phyloP scores from a whole-genome alignment of 495 filamentous ascomycete species.

The Penicillium daleae region DNA sequence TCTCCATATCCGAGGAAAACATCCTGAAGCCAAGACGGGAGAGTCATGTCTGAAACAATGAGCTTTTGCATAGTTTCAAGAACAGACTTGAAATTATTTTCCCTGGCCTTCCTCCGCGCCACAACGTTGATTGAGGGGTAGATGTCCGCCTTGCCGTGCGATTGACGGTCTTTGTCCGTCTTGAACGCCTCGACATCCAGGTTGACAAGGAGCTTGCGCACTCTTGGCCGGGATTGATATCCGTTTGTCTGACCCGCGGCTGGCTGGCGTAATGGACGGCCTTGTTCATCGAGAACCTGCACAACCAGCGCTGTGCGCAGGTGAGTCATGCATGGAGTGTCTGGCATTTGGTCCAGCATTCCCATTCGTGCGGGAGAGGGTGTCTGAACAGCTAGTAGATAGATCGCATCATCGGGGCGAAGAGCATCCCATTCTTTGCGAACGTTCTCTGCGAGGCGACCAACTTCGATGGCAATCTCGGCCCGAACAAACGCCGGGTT shows the following conservation, averaged over 20 bases:
- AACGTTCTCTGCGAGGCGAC: conserved; percentile 70
- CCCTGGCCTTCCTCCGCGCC: conserved; percentile 79
- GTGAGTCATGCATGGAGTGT: conserved; percentile 64
- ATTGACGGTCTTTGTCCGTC: conserved; percentile 67
- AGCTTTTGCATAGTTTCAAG: conserved; percentile 89
- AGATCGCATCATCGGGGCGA: conserved; percentile 87
- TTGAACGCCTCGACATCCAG: conserved; percentile 81
- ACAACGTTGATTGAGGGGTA: conserved; percentile 89
- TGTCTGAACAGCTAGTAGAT: conserved; percentile 71
- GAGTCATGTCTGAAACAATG: conserved; percentile 79
- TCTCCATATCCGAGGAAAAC: conserved; percentile 97
- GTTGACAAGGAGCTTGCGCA: conserved; percentile 75
- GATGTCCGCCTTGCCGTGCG: conserved; percentile 70
- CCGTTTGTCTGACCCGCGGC: conserved; percentile 54
- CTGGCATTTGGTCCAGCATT: conserved; percentile 56
- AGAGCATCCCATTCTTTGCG: conserved; percentile 90
- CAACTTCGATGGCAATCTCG: conserved; percentile 88
- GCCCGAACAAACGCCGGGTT: conserved; percentile 84
- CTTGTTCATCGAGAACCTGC: conserved; percentile 87
- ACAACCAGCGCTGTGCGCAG: conserved; percentile 85
- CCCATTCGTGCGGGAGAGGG: conserved; percentile 53
- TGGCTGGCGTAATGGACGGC: conserved; percentile 70
- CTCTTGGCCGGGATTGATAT: conserved; percentile 53
- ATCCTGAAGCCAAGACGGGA: conserved; percentile 92
- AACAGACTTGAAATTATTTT: conserved; percentile 97